A percentile compares a stretch with the other conserved stretches of the same genome.
Evolutionary conservation across 2,329 filamentous ascomycete genomes (phyloP).

Genomic region (Metarhizium robertsii): DNA sequence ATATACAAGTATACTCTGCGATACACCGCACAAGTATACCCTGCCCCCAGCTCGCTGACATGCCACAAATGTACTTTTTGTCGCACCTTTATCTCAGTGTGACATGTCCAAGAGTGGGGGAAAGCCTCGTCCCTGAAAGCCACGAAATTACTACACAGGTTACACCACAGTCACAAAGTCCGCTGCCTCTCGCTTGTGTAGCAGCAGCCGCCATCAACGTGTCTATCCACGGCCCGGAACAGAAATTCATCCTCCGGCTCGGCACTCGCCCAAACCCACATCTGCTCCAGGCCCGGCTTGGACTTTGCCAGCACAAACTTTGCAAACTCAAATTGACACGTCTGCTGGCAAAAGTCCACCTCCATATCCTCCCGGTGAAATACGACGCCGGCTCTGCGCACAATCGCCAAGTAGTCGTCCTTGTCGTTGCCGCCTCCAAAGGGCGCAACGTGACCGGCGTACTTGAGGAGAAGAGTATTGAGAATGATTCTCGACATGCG

Average conservation of each 20-base stretch:
- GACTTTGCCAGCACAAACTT: neutral
- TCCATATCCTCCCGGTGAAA: slow-evolving; percentile 2
- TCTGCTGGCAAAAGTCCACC: neutral
- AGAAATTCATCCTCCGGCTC: neutral
- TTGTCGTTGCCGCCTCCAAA: neutral
- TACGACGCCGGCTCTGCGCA: neutral
- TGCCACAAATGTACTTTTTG: no score
- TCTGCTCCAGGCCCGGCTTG: neutral
- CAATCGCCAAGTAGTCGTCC: slow-evolving; percentile 1
- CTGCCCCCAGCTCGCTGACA: no score
- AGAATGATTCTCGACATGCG: slow-evolving; percentile 22
- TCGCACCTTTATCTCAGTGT: no score
- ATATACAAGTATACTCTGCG: no score
- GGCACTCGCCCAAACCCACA: neutral
- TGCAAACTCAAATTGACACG: slow-evolving; percentile 1
- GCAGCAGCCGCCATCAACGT: no score
- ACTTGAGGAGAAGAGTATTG: slow-evolving; percentile 23
- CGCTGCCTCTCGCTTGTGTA: no score
- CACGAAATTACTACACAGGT: no score
- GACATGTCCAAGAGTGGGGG: no score
- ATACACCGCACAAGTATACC: no score
- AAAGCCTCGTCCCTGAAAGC: no score
- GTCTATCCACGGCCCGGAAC: no score
- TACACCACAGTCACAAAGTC: no score
- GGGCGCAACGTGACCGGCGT: slow-evolving; percentile 9